Percentiles rank a stretch among this genome's conserved stretches.
Evolutionary conservation across 1,284 basidiomycete species (phyloP).

Genomic region (Pisolithus thermaeus): DNA sequence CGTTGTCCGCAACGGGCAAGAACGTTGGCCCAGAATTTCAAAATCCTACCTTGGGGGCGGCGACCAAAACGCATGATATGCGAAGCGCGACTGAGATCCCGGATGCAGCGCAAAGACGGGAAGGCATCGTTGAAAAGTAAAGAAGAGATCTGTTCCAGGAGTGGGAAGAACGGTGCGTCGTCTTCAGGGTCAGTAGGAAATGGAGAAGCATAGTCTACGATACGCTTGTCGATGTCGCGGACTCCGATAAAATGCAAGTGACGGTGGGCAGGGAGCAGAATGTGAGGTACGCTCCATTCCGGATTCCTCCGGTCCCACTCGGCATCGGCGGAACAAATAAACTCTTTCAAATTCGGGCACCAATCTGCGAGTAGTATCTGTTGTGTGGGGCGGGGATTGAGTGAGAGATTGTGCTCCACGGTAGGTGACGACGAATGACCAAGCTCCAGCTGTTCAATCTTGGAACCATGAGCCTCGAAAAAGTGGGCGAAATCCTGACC

Average conservation of each 20-base stretch:
- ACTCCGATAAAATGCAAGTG: slow-evolving; percentile 62
- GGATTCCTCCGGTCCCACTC: slow-evolving; percentile 75
- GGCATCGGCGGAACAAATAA: slow-evolving; percentile 68
- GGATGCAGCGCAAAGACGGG: slow-evolving; percentile 47
- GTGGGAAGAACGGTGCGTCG: slow-evolving; percentile 54
- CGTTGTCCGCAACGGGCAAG: slow-evolving; percentile 9
- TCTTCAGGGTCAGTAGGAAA: slow-evolving; percentile 27
- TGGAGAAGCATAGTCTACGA: slow-evolving; percentile 36
- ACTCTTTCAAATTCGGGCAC: slow-evolving; percentile 61
- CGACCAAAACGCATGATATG: slow-evolving; percentile 6
- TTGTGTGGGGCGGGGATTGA: slow-evolving; percentile 28
- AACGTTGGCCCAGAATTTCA: slow-evolving; percentile 11
- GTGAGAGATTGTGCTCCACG: slow-evolving; percentile 53
- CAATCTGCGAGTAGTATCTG: slow-evolving; percentile 50
- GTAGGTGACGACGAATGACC: slow-evolving; percentile 62
- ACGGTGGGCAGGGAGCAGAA: slow-evolving; percentile 59
- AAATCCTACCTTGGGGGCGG: slow-evolving; percentile 3
- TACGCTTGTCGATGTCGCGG: slow-evolving; percentile 59
- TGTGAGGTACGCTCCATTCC: slow-evolving; percentile 74
- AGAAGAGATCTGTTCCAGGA: slow-evolving; percentile 39
- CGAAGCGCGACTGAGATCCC: slow-evolving; percentile 38
- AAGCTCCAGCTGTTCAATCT: slow-evolving; percentile 59
- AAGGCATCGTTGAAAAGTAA: slow-evolving; percentile 35
- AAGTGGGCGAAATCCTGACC: slow-evolving; percentile 57
- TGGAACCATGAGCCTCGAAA: slow-evolving; percentile 57